These are phyloP conservation scores for Kwoniella heveanensis DNA, from an alignment of 768 basidiomycete genomes.

Conservation along the genomic window DNA sequence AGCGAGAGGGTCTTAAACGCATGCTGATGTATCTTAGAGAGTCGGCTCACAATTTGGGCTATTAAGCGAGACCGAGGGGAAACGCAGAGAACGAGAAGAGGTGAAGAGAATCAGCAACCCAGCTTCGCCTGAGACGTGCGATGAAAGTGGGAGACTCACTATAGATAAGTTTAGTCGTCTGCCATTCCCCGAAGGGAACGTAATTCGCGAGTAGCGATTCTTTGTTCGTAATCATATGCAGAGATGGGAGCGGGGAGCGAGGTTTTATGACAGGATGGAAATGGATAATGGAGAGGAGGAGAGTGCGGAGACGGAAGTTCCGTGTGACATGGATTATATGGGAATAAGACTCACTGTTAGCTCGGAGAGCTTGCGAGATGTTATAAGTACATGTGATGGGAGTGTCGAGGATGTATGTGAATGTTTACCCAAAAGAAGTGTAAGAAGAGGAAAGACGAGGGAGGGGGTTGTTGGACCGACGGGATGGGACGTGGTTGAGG, in stretches of 20 bases:
- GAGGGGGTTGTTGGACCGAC: too few species aligned
- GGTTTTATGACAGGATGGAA: too few species aligned
- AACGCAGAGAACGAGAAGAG: background rate
- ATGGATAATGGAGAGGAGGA: background rate
- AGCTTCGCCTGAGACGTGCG: background rate
- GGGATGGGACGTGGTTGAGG: too few species aligned
- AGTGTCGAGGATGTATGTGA: too few species aligned
- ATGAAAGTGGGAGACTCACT: slow-evolving; percentile 5
- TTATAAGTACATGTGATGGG: slow-evolving; percentile 19
- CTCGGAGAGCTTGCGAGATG: slow-evolving; percentile 2
- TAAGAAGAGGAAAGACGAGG: slow-evolving; percentile 5
- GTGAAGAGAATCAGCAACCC: background rate
- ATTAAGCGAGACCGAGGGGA: background rate
- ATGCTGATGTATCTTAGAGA: background rate
- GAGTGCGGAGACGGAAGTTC: background rate
- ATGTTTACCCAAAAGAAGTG: background rate
- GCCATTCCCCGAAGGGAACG: slow-evolving; percentile 32
- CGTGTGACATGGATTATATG: background rate
- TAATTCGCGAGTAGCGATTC: slow-evolving; percentile 55
- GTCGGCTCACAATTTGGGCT: slow-evolving; percentile 3
- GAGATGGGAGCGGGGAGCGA: too few species aligned
- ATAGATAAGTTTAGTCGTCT: slow-evolving; percentile 53
- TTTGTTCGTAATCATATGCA: slow-evolving; percentile 47
- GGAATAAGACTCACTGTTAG: slow-evolving; percentile 12
- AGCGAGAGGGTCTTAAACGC: background rate